A percentile compares a stretch with the other conserved stretches of the same genome.
phyloP scores from a whole-genome alignment of 2,329 filamentous ascomycete genomes.

The Dryadomyces quercivorus region DNA sequence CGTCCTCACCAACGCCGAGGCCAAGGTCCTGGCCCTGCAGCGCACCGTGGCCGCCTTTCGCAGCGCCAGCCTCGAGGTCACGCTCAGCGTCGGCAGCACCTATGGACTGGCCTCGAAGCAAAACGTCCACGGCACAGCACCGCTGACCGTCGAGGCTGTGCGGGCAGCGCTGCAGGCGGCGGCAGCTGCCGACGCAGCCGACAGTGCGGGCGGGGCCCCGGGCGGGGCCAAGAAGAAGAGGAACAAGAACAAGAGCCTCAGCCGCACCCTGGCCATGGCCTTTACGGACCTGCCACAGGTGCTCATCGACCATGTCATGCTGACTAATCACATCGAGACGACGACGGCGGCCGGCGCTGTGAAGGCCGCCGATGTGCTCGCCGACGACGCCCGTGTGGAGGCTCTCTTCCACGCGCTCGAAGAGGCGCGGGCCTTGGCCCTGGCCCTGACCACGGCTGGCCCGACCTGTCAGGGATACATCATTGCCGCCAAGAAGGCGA shows the following conservation, averaged over 20 bases:
- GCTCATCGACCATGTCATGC: constrained; percentile 73
- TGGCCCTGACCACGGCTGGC: constrained; percentile 49
- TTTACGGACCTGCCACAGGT: constrained; percentile 85
- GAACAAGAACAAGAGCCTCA: constrained; percentile 64
- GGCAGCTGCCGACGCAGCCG: constrained; percentile 31
- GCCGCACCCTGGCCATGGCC: constrained; percentile 68
- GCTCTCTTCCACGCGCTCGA: constrained; percentile 56
- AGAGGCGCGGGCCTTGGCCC: constrained; percentile 57
- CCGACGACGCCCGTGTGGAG: constrained; percentile 50
- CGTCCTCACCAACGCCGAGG: constrained; percentile 74
- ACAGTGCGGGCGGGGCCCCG: constrained; percentile 10
- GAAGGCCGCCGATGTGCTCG: constrained; percentile 58
- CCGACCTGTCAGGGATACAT: constrained; percentile 72
- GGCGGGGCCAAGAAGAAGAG: constrained; percentile 43
- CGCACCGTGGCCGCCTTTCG: constrained; percentile 27
- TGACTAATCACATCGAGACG: constrained; percentile 56
- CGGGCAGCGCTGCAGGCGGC: constrained; percentile 53
- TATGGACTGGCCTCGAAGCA: constrained; percentile 61
- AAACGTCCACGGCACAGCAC: constrained; percentile 43
- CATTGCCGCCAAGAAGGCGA: constrained; percentile 52
- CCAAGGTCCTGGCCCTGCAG: constrained; percentile 70
- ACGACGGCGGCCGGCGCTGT: constrained; percentile 21
- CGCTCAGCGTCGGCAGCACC: constrained; percentile 11
- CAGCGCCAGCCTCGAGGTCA: constrained; percentile 12
- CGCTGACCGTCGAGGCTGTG: constrained; percentile 62